Conservation (phyloP, 352 stramenopile genomes). For the Phytophthora agathidicida region DNA sequence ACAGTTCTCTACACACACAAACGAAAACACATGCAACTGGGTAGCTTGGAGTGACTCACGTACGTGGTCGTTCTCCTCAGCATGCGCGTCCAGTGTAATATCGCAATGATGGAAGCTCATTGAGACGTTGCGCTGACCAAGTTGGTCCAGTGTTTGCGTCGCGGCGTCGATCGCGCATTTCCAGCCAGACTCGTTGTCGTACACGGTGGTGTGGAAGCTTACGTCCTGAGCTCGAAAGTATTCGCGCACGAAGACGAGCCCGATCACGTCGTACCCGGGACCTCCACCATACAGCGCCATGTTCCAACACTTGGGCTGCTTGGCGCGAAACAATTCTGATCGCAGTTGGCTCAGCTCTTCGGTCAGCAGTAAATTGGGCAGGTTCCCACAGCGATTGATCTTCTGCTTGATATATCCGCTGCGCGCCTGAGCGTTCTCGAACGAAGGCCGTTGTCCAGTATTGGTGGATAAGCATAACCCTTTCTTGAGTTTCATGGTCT, state of each 20-base stretch:
- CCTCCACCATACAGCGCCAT: conserved; percentile 69
- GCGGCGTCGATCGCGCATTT: conserved; percentile 43
- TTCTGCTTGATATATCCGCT: conserved; percentile 73
- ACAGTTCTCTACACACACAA: conserved; percentile 80
- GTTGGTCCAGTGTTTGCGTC: conserved; percentile 31
- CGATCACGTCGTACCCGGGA: conserved; percentile 60
- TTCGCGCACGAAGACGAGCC: conserved; percentile 58
- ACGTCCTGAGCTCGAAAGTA: conserved; percentile 57
- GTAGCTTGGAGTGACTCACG: conserved; percentile 30
- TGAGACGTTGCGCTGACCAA: conserved; percentile 23
- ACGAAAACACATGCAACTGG: conserved; percentile 69
- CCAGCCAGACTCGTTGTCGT: conserved; percentile 78
- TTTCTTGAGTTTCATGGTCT: conserved; percentile 63
- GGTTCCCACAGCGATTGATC: conserved; percentile 75
- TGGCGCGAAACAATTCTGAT: conserved; percentile 52
- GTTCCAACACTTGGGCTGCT: conserved; percentile 39
- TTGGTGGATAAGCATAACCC: conserved; percentile 69
- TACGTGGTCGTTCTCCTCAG: conserved; percentile 45
- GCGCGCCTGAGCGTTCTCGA: conserved; percentile 57
- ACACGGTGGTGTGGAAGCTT: conserved; percentile 59
- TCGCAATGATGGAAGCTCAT: conserved; percentile 63
- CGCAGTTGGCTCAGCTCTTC: conserved; percentile 53
- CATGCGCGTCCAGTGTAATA: conserved; percentile 54
- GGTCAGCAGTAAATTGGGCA: conserved; percentile 64
- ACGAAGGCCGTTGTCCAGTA: conserved; percentile 65